Base-by-base conservation (phyloP, 352 stramenopile species). In the Pythium rishiriense region DNA sequence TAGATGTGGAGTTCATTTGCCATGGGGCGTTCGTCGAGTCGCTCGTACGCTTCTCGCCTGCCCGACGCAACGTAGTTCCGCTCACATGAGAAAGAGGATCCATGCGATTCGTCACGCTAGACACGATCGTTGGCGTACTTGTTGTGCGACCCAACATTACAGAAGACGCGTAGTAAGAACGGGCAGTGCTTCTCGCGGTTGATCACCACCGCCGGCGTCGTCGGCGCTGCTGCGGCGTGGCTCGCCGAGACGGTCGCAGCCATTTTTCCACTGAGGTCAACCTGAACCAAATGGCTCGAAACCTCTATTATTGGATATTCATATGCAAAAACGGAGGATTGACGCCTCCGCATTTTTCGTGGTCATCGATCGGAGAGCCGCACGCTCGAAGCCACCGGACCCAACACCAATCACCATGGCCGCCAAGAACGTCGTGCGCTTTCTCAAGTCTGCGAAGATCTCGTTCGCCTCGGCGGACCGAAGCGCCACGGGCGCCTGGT, bases 381-480 rank as follows among this genome's bases (percentile, higher is more conserved):
- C 31, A 37, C 37, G 11, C 46, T 41, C 35, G 26, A 46, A 64
- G 28, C 35, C 46, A 46, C 29, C 33, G 37, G 17, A 66, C 35
- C 31, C 22, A 37, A 19, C 45, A 35, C 4, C 17, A 25, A 43
- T 11, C 6, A 77, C 46, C 35, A 95, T 95, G 86, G 83, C 86
- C 52, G 83, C 86, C 61, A 82, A 78, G 61, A 92, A 95, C 75
- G 73, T 91, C 59, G 76, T 93, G 67, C 86, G 86, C 56, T 95
- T 95, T 73, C 70, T 95, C 62, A 93, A 93, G 74, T 89, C 82
- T 45, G 84, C 83, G 48, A 85, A 95, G 56, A 62, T 95, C 61
- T 93, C 81, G 45, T 95, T 95, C 75, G 91, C 86, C 29, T 91
- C 75, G 68, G 91, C 92, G 65, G 86, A 95, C 69, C 73, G 60